Evolutionary conservation across 768 basidiomycete species (phyloP).

Genomic region (Fomitopsis pulvina): DNA sequence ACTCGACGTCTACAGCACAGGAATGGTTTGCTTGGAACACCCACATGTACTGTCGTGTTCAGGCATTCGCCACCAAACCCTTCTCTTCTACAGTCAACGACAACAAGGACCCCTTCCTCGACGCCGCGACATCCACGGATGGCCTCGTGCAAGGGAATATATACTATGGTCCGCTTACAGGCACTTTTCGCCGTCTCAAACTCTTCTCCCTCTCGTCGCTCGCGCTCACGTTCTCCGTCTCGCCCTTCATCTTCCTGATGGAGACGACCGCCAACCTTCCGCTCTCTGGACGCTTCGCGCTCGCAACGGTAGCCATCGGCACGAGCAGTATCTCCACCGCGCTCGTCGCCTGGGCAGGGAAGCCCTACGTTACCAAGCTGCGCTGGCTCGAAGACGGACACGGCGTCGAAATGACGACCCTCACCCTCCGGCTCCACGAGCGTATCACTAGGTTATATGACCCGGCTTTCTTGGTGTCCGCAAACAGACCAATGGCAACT

Average conservation of each 20-base stretch:
- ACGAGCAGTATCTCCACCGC: conserved; percentile 72
- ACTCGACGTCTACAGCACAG: not conserved
- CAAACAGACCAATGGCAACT: conserved; percentile 65
- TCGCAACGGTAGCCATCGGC: conserved; percentile 64
- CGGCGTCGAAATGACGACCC: conserved; percentile 63
- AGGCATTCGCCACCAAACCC: too few species aligned
- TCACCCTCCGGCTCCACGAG: conserved; percentile 50
- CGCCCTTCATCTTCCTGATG: conserved; percentile 78
- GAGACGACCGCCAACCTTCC: conserved; percentile 64
- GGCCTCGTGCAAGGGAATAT: conserved; percentile 9
- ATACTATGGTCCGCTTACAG: conserved; percentile 69
- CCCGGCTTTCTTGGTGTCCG: conserved; percentile 60
- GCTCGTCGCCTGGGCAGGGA: conserved; percentile 65
- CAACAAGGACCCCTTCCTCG: not conserved
- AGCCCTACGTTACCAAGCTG: conserved; percentile 67
- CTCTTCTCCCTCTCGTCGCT: conserved; percentile 80
- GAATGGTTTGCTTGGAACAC: too few species aligned
- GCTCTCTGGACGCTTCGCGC: conserved; percentile 53
- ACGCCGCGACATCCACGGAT: not conserved
- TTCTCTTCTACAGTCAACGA: not conserved
- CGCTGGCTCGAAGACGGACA: conserved; percentile 34
- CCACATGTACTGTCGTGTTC: too few species aligned
- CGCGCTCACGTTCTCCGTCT: conserved; percentile 55
- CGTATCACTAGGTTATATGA: conserved; percentile 73
- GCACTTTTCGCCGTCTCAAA: conserved; percentile 73